phyloP scores from a whole-genome alignment of 2,329 filamentous ascomycete species.

The Ophiostoma sp. region DNA sequence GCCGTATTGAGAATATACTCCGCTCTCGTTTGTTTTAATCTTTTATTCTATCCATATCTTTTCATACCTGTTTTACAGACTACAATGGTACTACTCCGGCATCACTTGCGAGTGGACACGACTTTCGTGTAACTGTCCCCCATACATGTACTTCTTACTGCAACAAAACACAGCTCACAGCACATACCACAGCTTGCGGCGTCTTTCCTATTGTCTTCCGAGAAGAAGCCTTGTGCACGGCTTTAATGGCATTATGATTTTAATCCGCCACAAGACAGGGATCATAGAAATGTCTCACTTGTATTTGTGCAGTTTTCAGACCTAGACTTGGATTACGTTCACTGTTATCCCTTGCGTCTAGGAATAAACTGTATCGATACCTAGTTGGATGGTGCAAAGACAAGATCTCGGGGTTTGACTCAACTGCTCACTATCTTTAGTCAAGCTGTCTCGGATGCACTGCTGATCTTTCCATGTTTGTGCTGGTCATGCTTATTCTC shows the following conservation, averaged over 20 bases:
- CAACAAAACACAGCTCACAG: background rate
- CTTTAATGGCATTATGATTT: background rate
- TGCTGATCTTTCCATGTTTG: conserved; percentile 3
- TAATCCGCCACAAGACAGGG: background rate
- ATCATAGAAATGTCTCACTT: background rate
- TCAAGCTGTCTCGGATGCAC: conserved; percentile 2
- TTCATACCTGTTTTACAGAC: background rate
- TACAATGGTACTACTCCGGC: conserved; percentile 1
- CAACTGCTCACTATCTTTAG: background rate
- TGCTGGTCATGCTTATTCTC: background rate
- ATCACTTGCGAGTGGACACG: conserved; percentile 7
- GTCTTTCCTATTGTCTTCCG: background rate
- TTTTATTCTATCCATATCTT: background rate
- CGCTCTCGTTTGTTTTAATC: background rate
- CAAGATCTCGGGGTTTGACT: background rate
- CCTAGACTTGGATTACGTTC: background rate
- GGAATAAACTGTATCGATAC: background rate
- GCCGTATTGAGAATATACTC: conserved; percentile 4
- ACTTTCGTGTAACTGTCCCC: background rate
- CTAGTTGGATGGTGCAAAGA: background rate
- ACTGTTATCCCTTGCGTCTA: conserved; percentile 1
- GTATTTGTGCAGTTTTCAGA: background rate
- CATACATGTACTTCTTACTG: background rate
- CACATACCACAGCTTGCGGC: conserved; percentile 3
- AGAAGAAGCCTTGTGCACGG: background rate